phyloP scores from a whole-genome alignment of 257 asterid genomes.

The Gentiana macrophylla region DNA sequence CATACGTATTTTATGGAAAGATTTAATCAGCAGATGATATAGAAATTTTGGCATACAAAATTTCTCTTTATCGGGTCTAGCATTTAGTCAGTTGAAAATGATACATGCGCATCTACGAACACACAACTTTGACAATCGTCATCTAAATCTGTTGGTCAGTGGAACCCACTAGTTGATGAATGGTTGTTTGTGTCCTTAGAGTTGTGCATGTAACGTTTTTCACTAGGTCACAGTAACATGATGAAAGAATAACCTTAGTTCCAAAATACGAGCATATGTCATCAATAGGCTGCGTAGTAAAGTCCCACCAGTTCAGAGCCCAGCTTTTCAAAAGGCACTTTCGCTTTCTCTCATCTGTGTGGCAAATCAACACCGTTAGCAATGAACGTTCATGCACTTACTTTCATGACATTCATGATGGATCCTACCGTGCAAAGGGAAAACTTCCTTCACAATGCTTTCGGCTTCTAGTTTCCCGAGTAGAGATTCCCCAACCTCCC shows the following conservation, averaged over 20 bases:
- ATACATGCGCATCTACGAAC: no score
- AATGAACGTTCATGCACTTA: constrained; percentile 9
- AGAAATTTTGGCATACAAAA: not conserved
- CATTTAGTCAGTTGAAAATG: no score
- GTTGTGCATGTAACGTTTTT: no score
- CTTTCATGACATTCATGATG: constrained; percentile 6
- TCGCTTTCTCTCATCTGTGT: constrained; percentile 63
- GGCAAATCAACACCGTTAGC: constrained; percentile 4
- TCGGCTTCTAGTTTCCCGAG: constrained; percentile 42
- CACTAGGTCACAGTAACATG: not conserved
- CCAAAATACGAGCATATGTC: constrained; percentile 84
- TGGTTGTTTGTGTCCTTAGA: no score
- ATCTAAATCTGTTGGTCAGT: no score
- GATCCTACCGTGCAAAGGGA: constrained; percentile 76
- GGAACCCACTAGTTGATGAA: no score
- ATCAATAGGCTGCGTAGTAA: constrained; percentile 83
- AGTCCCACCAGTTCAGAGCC: constrained; percentile 92
- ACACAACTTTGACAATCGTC: no score
- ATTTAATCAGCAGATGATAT: not conserved
- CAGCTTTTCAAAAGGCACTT: constrained; percentile 81
- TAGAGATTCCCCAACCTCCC: constrained; percentile 69
- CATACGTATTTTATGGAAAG: not conserved
- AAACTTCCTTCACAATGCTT: constrained; percentile 68
- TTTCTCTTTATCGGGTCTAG: no score
- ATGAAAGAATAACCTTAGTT: constrained; percentile 41